Conservation (phyloP, 129 eudicot species). For the Flaveria brownii region DNA sequence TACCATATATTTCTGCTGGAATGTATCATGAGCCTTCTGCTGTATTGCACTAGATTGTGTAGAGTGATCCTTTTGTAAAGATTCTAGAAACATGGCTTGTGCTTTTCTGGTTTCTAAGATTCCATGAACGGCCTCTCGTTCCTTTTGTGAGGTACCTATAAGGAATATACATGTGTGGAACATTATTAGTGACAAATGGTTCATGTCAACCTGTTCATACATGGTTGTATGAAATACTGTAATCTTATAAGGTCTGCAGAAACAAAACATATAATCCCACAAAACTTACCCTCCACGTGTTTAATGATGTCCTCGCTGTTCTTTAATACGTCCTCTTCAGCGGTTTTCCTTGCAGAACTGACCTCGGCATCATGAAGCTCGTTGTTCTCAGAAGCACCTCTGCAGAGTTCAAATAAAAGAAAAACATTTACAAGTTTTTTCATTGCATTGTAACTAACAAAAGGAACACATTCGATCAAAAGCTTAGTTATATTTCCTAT, state of each 20-base stretch:
- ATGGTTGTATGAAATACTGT: not conserved
- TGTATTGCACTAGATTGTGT: slow-evolving; percentile 26
- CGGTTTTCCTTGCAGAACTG: slow-evolving; percentile 58
- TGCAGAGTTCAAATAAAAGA: slow-evolving; percentile 24
- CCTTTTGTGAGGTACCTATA: slow-evolving; percentile 31
- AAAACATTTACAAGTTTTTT: not conserved
- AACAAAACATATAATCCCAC: too few relatives aligned
- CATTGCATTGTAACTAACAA: not conserved
- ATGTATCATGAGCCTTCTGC: slow-evolving; percentile 33
- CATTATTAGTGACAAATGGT: not conserved
- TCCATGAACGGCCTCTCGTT: slow-evolving; percentile 7
- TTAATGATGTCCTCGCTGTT: slow-evolving; percentile 57
- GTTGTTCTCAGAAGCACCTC: slow-evolving; percentile 55
- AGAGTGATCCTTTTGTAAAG: slow-evolving; percentile 32
- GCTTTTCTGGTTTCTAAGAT: slow-evolving; percentile 22
- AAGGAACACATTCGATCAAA: not conserved
- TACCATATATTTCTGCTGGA: slow-evolving; percentile 39
- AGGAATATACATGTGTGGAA: not conserved
- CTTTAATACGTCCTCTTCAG: slow-evolving; percentile 58
- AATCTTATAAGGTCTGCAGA: not conserved
- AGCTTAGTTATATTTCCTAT: not conserved
- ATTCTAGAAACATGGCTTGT: slow-evolving; percentile 23
- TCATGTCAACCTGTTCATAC: not conserved
- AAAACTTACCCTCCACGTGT: slow-evolving; percentile 54
- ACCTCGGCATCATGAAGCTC: slow-evolving; percentile 69